phyloP scores from a whole-genome alignment of 2,329 filamentous ascomycete genomes.

The Fusarium sp. region DNA sequence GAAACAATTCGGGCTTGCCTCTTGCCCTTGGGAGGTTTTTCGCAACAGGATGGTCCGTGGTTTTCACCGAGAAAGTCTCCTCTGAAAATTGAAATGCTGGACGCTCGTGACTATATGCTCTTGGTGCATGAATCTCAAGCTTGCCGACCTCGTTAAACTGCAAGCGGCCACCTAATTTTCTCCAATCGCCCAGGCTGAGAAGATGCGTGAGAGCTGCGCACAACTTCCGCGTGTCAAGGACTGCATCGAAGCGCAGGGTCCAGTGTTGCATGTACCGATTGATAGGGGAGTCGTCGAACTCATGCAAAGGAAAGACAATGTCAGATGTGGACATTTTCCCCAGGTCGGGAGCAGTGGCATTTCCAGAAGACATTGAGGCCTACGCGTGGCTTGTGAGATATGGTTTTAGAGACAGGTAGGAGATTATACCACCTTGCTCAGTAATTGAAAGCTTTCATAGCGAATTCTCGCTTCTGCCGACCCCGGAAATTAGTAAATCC shows the following conservation, averaged over 20 bases:
- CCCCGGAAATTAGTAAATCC: background rate
- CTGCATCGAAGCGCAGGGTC: background rate
- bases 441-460: background rate
- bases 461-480: background rate
- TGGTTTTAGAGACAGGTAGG: background rate
- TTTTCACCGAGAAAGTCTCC: background rate
- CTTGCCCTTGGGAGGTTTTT: background rate
- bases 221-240: background rate
- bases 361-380: background rate
- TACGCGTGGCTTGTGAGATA: background rate
- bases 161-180: background rate
- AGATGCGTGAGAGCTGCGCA: background rate
- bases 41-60: background rate
- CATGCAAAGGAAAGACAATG: background rate
- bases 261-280: slow-evolving; percentile 8
- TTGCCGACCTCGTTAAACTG: background rate
- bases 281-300: background rate
- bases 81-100: slow-evolving; percentile 1
- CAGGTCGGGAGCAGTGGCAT: background rate
- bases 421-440: background rate
- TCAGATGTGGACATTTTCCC: background rate
- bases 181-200: background rate
- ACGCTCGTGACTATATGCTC: background rate
- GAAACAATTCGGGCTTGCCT: background rate
- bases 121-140: background rate